phyloP scores from a whole-genome alignment of 345 rosid species.

The Iberis pinnata region DNA sequence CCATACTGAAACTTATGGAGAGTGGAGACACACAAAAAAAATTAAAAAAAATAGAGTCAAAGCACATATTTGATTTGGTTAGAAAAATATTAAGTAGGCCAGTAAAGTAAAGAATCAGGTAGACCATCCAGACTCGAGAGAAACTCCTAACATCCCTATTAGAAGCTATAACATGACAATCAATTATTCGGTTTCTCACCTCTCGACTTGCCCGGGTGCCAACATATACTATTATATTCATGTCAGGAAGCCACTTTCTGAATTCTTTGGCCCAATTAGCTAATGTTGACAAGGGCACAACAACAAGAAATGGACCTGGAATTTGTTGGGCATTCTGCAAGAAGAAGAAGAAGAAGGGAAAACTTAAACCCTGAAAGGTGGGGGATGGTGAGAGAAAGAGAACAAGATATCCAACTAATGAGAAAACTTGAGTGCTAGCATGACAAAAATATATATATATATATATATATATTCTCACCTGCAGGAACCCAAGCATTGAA shows the following conservation, averaged over 20 bases:
- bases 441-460: constrained; percentile 7
- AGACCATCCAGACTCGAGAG: constrained; percentile 18
- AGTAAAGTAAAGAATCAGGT: neutral
- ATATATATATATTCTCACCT: constrained; percentile 56
- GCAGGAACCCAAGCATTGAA: constrained; percentile 97
- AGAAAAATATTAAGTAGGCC: constrained; percentile 4
- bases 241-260: constrained; percentile 91
- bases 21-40: neutral
- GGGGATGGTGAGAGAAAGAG: neutral
- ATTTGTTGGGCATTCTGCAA: constrained; percentile 86
- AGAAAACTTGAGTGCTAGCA: constrained; percentile 14
- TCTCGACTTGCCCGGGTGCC: constrained; percentile 99
- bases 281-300: constrained; percentile 92
- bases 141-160: neutral
- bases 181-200: too few relatives aligned
- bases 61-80: constrained; percentile 3
- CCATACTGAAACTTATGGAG: neutral
- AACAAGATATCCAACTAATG: constrained; percentile 3
- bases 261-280: constrained; percentile 99
- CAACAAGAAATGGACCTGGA: constrained; percentile 97
- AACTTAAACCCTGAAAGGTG: too few relatives aligned
- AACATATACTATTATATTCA: constrained; percentile 90
- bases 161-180: neutral
- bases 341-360: constrained; percentile 8
- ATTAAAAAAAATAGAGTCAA: neutral